phyloP scores from a whole-genome alignment of 1,284 basidiomycete genomes.

The Peniophora sp. region DNA sequence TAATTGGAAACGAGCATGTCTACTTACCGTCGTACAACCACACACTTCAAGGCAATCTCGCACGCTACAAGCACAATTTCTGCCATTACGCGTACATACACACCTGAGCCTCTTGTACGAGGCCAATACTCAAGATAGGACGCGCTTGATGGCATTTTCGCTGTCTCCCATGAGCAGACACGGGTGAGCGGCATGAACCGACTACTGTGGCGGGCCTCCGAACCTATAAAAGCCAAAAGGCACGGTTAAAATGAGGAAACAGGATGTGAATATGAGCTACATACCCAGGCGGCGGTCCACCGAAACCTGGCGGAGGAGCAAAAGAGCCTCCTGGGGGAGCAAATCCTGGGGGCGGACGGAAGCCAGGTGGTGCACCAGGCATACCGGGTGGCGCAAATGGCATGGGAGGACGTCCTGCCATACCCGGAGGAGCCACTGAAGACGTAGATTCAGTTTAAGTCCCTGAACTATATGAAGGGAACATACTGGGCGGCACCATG shows the following conservation, averaged over 20 bases:
- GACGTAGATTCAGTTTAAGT: slow-evolving; percentile 4
- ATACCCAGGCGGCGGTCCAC: slow-evolving; percentile 81
- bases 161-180: too few species aligned
- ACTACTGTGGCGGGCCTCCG: slow-evolving; percentile 41
- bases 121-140: too few species aligned
- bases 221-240: slow-evolving; percentile 28
- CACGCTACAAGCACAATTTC: too few species aligned
- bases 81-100: too few species aligned
- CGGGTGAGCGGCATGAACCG: too few species aligned
- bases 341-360: slow-evolving; percentile 60
- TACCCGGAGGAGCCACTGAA: slow-evolving; percentile 56
- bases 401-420: slow-evolving; percentile 74
- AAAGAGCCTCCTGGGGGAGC: slow-evolving; percentile 56
- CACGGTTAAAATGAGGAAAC: too few species aligned
- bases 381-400: slow-evolving; percentile 81
- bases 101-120: too few species aligned
- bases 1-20: too few species aligned
- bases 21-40: too few species aligned
- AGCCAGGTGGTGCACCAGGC: slow-evolving; percentile 70
- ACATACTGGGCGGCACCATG: slow-evolving; percentile 85
- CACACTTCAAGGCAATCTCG: too few species aligned
- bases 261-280: slow-evolving; percentile 15
- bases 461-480: slow-evolving; percentile 10
- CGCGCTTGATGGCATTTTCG: too few species aligned
- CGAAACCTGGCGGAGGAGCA: slow-evolving; percentile 70